Evolutionary conservation across 768 basidiomycete genomes (phyloP).

Genomic region (Lactifluus pinguis): DNA sequence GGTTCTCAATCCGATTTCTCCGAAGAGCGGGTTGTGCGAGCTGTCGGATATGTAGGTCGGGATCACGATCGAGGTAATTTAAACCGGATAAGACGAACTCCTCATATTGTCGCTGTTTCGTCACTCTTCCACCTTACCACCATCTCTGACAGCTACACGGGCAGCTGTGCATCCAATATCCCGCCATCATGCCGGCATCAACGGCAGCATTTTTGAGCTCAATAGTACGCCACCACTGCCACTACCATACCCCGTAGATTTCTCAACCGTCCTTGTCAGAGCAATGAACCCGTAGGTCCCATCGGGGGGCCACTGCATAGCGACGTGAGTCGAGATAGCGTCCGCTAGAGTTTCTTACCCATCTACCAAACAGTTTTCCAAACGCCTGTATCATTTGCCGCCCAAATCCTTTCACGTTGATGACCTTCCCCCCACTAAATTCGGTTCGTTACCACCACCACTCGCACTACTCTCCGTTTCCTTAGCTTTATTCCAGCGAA

Average conservation of each 20-base stretch:
- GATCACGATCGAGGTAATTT: too few species aligned
- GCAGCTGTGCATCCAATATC: too few species aligned
- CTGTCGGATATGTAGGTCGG: too few species aligned
- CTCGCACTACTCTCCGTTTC: not conserved
- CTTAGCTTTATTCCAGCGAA: conserved; percentile 15
- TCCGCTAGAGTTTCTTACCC: not conserved
- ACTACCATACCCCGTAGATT: not conserved
- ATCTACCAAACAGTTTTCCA: conserved; percentile 22
- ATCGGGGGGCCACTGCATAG: not conserved
- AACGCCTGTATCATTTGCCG: conserved; percentile 12
- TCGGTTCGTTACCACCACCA: conserved; percentile 12
- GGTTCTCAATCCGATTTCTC: too few species aligned
- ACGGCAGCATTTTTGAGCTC: not conserved
- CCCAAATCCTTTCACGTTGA: conserved; percentile 10
- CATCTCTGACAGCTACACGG: too few species aligned
- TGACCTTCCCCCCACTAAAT: conserved; percentile 16
- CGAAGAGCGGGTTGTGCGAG: too few species aligned
- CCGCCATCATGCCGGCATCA: too few species aligned
- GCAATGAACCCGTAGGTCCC: not conserved
- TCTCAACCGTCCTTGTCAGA: not conserved
- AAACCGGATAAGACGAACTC: too few species aligned
- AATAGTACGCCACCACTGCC: conserved; percentile 15
- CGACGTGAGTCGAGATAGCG: conserved; percentile 5
- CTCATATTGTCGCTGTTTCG: too few species aligned
- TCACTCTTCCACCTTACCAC: too few species aligned